These are phyloP conservation scores for Forsythia viridissima DNA, from an alignment of 257 asterid species.

Conservation along the genomic window DNA sequence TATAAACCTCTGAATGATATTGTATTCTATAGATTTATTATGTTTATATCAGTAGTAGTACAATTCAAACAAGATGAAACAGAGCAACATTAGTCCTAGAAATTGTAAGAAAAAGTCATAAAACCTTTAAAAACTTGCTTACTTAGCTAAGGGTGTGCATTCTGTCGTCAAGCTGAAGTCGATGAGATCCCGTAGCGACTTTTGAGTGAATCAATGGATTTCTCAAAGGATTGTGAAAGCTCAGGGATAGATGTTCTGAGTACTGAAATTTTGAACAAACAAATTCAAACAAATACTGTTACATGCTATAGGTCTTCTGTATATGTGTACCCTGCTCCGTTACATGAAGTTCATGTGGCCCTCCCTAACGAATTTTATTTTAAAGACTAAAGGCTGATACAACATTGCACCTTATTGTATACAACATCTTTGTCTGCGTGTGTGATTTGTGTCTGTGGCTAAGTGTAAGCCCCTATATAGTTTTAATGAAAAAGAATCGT, in stretches of 20 bases:
- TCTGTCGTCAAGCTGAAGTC: constrained; percentile 34
- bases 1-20: too few relatives aligned
- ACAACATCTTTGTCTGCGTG: neutral
- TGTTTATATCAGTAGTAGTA: too few relatives aligned
- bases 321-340: neutral
- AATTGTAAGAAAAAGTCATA: neutral
- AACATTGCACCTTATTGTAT: neutral
- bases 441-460: too few relatives aligned
- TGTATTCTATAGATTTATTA: too few relatives aligned
- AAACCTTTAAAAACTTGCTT: constrained; percentile 20
- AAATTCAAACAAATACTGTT: constrained; percentile 7
- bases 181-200: constrained; percentile 69
- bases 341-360: neutral
- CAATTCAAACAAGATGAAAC: too few relatives aligned
- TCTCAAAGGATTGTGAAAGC: constrained; percentile 66
- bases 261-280: constrained; percentile 46
- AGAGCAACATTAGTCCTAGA: too few relatives aligned
- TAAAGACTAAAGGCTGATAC: neutral
- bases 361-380: neutral
- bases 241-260: constrained; percentile 67
- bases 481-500: neutral
- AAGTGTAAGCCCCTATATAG: neutral
- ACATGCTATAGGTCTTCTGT: neutral
- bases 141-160: constrained; percentile 39
- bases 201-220: constrained; percentile 64